Conservation (phyloP, 2,329 filamentous ascomycete species). For the Pyricularia sp. region DNA sequence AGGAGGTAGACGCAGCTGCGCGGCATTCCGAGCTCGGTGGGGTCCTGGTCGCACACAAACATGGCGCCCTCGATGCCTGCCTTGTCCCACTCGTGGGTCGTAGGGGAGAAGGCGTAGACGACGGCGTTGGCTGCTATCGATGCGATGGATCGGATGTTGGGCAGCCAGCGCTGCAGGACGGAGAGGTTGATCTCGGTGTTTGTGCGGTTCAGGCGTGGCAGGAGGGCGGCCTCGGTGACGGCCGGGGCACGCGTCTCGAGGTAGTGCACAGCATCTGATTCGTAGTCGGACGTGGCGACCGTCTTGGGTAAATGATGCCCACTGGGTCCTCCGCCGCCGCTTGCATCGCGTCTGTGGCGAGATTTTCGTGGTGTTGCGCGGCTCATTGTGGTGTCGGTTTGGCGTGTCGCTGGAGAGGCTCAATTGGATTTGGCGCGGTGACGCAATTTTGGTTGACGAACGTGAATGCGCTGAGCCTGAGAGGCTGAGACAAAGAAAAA, state of each 20-base stretch:
- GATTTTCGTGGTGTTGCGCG: slow-evolving; percentile 27
- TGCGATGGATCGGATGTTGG: slow-evolving; percentile 62
- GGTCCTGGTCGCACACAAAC: slow-evolving; percentile 67
- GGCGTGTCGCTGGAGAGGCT: not conserved
- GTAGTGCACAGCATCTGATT: slow-evolving; percentile 52
- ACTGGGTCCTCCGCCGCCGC: slow-evolving; percentile 16
- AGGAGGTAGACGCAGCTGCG: slow-evolving; percentile 59
- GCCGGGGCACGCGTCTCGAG: slow-evolving; percentile 27
- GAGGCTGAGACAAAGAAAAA: not conserved
- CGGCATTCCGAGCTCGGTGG: slow-evolving; percentile 25
- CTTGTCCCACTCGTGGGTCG: slow-evolving; percentile 70
- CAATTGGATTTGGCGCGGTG: not conserved
- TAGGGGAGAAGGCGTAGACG: slow-evolving; percentile 68
- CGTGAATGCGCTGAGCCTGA: not conserved
- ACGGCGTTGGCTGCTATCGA: slow-evolving; percentile 79
- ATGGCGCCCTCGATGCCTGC: slow-evolving; percentile 76
- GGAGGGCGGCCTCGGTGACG: slow-evolving; percentile 35
- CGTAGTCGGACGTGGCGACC: slow-evolving; percentile 48
- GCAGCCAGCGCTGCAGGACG: slow-evolving; percentile 74
- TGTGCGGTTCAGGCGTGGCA: slow-evolving; percentile 47
- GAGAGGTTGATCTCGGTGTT: slow-evolving; percentile 82
- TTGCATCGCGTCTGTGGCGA: slow-evolving; percentile 17
- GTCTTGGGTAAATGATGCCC: slow-evolving; percentile 27
- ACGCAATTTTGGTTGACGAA: not conserved
- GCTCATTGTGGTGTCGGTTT: slow-evolving; percentile 26